Conservation (phyloP, 192 early-diverging fungal genomes). For the Coemansia sp. region DNA sequence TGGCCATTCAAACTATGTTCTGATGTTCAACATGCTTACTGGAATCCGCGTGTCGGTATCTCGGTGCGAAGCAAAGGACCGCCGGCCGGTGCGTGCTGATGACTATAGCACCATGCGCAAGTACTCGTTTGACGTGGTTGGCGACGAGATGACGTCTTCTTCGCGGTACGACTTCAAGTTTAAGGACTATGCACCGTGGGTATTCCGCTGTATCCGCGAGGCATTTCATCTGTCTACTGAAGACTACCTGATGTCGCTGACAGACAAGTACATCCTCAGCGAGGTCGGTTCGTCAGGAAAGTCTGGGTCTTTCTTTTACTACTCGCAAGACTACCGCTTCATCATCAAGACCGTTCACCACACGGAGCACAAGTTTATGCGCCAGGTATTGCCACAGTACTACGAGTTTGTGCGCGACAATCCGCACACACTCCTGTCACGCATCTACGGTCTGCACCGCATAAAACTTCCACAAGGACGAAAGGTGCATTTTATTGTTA, state of each 20-base stretch:
- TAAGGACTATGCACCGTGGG: constrained; percentile 98
- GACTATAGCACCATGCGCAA: constrained; percentile 91
- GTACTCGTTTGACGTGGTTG: constrained; percentile 91
- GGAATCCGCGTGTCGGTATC: constrained; percentile 90
- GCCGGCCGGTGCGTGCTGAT: constrained; percentile 66
- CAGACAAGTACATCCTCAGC: constrained; percentile 94
- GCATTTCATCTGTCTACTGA: constrained; percentile 84
- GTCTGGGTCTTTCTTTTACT: constrained; percentile 97
- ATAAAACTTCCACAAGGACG: constrained; percentile 89
- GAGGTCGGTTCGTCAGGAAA: constrained; percentile 95
- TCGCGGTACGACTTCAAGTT: constrained; percentile 98
- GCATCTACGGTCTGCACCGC: constrained; percentile 94
- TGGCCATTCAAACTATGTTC: constrained; percentile 92
- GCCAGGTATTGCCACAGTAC: constrained; percentile 82
- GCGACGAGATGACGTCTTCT: constrained; percentile 93
- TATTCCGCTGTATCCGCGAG: constrained; percentile 88
- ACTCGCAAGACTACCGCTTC: constrained; percentile 95
- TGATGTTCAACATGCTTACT: constrained; percentile 99
- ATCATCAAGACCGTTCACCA: constrained; percentile 99
- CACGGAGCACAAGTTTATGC: constrained; percentile 92
- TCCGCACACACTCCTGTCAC: constrained; percentile 88
- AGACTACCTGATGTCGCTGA: constrained; percentile 92
- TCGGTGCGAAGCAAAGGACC: constrained; percentile 81
- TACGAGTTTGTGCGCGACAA: constrained; percentile 86
- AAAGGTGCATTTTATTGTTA: constrained; percentile 99